Evolutionary conservation across 2,329 filamentous ascomycete species (phyloP), one percentile per base, ranked within the genome.

Genomic region (Aureobasidium melanogenum): DNA sequence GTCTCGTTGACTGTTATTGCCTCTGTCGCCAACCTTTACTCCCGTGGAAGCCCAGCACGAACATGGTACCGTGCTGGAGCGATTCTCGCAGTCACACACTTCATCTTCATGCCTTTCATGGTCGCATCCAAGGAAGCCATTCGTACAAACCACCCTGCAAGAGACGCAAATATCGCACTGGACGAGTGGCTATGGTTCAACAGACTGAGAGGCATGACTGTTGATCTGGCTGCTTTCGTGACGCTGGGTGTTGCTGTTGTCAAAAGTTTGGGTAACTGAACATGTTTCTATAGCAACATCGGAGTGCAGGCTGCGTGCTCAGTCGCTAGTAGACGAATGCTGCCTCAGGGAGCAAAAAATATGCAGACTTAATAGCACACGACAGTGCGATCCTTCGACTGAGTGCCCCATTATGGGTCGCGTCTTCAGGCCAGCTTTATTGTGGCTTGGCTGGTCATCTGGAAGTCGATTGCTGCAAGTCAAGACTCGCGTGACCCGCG

Each of bases 91-190:
- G 32, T 54, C 15, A 38, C 43, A 14, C 60, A 62, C n/a, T 54
- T 62, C 43, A 28, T 57, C 34, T 62, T 57, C 43, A 38, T 57
- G 43, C 60, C 60, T 12, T 57, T 62, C 34, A 57, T 62, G 39
- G 34, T 52, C 22, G 30, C 51, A 3, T 48, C 48, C 22, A 46
- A 48, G 36, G 36, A 57, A 17, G 52, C 41, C 9, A 54, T 62
- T 34, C 30, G 43, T 9, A 50, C 44, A 22, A 59, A 59, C 17
- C 56, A 59, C 38, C 26, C 51, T n/a, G 60, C 39, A 32, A 57
- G 43, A 50, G 36, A 50, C 22, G 60, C 43, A n/a, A 56, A 62
- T 22, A 46, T 48, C 24, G 46, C 44, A 12, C 10, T 62, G 34
- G 51, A 62, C 17, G 39, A 55, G 36, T 62, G 60, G 60, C 46